phyloP scores from a whole-genome alignment of 305 asterid species.

The Solanum chacoense region DNA sequence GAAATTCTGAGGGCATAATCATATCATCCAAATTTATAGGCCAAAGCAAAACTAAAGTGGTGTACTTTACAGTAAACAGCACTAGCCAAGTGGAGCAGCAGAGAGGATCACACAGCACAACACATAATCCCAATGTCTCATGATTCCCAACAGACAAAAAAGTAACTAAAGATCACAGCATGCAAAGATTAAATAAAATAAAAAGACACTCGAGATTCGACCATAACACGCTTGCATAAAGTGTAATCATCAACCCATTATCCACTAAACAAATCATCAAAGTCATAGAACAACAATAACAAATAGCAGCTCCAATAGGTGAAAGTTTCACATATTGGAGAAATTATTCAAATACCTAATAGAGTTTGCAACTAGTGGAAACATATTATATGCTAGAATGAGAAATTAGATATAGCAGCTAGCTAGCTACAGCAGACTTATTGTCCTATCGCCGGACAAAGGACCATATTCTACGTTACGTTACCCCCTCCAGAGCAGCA shows the following conservation, averaged over 20 bases:
- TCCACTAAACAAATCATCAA: neutral
- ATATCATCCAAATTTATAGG: neutral
- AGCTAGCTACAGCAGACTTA: neutral
- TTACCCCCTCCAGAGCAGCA: neutral
- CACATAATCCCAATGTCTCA: conserved; percentile 2
- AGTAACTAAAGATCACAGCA: neutral
- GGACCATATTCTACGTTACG: neutral
- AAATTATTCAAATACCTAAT: neutral
- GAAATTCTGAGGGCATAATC: neutral
- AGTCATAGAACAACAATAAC: neutral
- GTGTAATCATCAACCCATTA: conserved; percentile 2
- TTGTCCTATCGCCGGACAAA: neutral
- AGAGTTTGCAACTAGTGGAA: neutral
- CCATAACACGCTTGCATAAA: conserved; percentile 4
- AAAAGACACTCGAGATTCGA: neutral
- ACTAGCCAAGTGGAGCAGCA: neutral
- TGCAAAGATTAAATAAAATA: neutral
- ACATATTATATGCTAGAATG: neutral
- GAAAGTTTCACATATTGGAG: neutral
- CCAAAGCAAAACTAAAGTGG: neutral
- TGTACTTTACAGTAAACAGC: neutral
- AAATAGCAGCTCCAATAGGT: neutral
- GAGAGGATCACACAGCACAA: neutral
- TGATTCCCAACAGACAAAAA: conserved; percentile 1
- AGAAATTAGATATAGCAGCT: neutral